Base-by-base conservation (phyloP, 768 basidiomycete species). In the Galerina sulciceps region DNA sequence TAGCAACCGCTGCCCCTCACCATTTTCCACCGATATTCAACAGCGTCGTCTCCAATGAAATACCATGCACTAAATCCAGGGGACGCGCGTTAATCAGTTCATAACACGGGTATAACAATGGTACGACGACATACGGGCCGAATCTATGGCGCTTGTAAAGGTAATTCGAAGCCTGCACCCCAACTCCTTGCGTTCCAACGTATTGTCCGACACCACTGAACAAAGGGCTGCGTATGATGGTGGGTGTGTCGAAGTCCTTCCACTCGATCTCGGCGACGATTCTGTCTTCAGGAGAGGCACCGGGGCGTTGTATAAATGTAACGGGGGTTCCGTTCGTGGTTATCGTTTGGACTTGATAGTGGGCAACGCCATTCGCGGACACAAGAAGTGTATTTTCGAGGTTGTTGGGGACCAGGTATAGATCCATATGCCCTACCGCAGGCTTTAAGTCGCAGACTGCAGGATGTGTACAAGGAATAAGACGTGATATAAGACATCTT, bases 221-320 rank as follows among this genome's bases (percentile, higher is more conserved):
- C 34, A 79, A 63, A 37, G 72, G 72, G 60, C 77, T 78, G 47
- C 74, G 70, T 57, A 82, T 74, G 10, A 78, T 69, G 3, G 81
- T 79, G n/a, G 79, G 77, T 36, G 71, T 70, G 36, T 73, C 71
- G 71, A 71, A 76, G 35, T 70, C 67, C 51, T 73, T 72, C 81
- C 83, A 85, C 52, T 78, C 75, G 36, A 85, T 75, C 63, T 84
- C 81, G 5, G 81, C 83, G 23, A 85, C 77, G 44, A 79, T 67
- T 44, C 74, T 75, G 36, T 77, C 75, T 42, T 74, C 73, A 58
- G 70, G 68, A 22, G 67, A 62, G 48, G 76, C 74, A 3, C 53
- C 73, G 3, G 79, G 74, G 6, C 81, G 75, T 50, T 73, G 75
- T 51, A 84, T 78, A 53, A 63, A 57, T 17, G 82, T 76, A n/a